Base-by-base conservation (phyloP, 2,329 filamentous ascomycete genomes). In the Dactylonectria estremocensis region DNA sequence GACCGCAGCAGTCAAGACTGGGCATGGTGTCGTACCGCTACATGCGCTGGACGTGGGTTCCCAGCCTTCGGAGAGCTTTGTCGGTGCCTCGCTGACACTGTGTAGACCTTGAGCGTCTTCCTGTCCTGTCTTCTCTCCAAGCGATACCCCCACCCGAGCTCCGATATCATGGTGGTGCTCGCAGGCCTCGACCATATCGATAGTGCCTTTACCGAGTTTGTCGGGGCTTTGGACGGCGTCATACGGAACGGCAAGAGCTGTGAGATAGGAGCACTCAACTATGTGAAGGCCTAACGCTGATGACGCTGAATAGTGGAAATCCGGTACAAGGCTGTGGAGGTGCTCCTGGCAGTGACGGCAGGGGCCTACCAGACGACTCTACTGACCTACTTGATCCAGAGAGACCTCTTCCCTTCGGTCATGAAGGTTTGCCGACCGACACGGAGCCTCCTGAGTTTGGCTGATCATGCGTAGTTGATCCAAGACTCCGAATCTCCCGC, bases 291-390 rank as follows among this genome's bases (percentile, higher is more conserved):
- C 14, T 31, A 6, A 40, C 49, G 50, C 45, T 67, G 59, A 80
- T 81, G 72, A 82, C 69, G 48, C 16, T 16, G 20, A n/a, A 33
- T 72, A 95, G 92, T 93, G 76, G 89, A 92, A 45, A 78, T 96
- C 58, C 91, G 95, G 64, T 88, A 91, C 72, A 95, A 93, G 78
- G 95, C 95, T 8, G 89, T 98, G 33, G 88, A 93, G 74, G 92
- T 94, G 49, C 91, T 95, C 8, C 87, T 98, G 66, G 92, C 95
- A 14, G 91, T 97, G 63, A 93, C 94, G 7, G 94, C 95, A 10
- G 95, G 95, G n/a, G 95, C 95, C 64, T 98, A 98, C 80, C 95
- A 97, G 81, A 98, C 96, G 4, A 96, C 94, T 54, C 86, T 99
- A 22, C 88, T 98, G 61, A 97, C 95, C 1, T 99, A 98, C 81